Evolutionary conservation across 2,329 filamentous ascomycete species (phyloP), one percentile per base, ranked within the genome.

Genomic region (Fusarium burgessii): DNA sequence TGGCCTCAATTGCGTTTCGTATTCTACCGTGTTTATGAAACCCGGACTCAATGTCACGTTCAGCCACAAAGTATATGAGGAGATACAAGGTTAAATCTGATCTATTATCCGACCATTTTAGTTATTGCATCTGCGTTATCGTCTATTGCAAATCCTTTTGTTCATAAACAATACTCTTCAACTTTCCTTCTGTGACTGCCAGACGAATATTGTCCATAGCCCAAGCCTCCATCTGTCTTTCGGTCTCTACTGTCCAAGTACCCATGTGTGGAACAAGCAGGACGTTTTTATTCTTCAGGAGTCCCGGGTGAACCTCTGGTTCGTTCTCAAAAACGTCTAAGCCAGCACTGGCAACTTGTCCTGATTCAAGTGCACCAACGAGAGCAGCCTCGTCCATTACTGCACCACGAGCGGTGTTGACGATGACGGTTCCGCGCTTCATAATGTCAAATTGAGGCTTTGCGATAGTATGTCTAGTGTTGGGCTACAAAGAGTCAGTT

Each of bases 241-340:
- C 84, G 10, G 87, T 89, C 82, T 89, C 93, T 32, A 90, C 83
- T 1, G 92, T 95, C 86, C 88, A 94, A 1, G 94, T 97, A 0
- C 93, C 93, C 92, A 97, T 93, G 80, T 97, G 94, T 55, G 94
- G 94, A 38, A 97, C 82, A 32, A 97, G 84, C 74, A 95, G 84
- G 25, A 93, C 92, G 72, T 89, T 87, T 4, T 89, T 88, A 77
- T 95, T 95, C 18, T 83, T 82, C 17, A 95, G 73, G 43, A 97
- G 83, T 2, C 91, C 92, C 1, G 90, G 90, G 76, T 96, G 92
- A 32, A 97, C 83, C 62, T 88, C 85, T 1, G 94, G 94, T 80
- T 97, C 93, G 40, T 94, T 85, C 78, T 97, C 93, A 77, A 90
- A 97, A 52, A 97, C 93, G 78, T 97, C 93, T 8, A 97, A 85